Evolutionary conservation across 306 rosid species (phyloP), one percentile per base, ranked within the genome.

Genomic region (Alnus glutinosa): DNA sequence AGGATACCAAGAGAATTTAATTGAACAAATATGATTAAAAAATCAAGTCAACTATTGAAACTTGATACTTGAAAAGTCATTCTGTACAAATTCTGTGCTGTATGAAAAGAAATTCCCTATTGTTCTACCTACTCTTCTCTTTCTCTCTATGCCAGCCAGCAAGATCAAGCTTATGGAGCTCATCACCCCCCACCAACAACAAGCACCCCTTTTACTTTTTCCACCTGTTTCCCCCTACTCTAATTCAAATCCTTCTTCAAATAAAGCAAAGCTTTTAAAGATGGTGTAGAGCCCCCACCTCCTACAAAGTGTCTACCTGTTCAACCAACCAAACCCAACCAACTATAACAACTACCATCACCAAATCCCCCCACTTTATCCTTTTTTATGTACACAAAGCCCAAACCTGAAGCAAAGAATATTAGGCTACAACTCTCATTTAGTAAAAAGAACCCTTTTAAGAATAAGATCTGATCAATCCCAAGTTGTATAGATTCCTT

Each of bases 401-500:
- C 69, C 85, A 64, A 85, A 66, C 83, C 78, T 15, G 81, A 89
- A 86, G 98, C 92, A 95, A 89, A 84, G 94, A 92, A 92, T 88
- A 80, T 74, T 58, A 84, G 70, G 78, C 86, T 66, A 83, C 89
- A 77, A 67, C 39, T 63, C 55, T 51, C 78, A 70, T 78, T 81
- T 82, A 0, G 48, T 67, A 50, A 18, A 16, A 28, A 34, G 16
- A 49, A 46, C 70, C 74, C 61, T 80, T 81, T 76, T 62, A 93
- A 68, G 94, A 95, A 78, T 89, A 91, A 10, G 98, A 91, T 78
- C 90, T 86, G 83, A 95, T 91, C 73, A 91, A 83, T 54, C 99
- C 97, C 90, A 93, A 88, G 84, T 86, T 88, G 87, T 83, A 90
- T 0, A 95, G 92, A 85, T 95, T 95, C 88, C 96, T 91, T 79